Percentiles rank a stretch among this genome's conserved stretches.
phyloP scores from a whole-genome alignment of 1,139 yeast species.

The Hyphopichia wangnamkhiaoensis region DNA sequence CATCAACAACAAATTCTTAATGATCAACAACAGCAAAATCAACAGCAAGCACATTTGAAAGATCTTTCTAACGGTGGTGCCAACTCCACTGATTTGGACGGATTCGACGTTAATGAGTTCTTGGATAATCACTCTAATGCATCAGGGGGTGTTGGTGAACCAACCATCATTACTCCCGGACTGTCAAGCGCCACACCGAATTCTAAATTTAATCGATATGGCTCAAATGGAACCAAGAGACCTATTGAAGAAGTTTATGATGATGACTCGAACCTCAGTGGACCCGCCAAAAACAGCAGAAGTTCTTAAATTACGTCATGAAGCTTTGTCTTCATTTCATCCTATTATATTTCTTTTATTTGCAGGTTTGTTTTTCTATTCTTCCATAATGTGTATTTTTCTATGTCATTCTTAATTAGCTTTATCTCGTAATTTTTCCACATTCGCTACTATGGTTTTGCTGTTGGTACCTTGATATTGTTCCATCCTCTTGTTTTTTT shows the following conservation, averaged over 20 bases:
- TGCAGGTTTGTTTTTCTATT: neutral
- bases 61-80: conserved; percentile 1
- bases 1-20: conserved; percentile 27
- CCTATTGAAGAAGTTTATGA: conserved; percentile 21
- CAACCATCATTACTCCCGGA: conserved; percentile 12
- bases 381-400: too few species aligned
- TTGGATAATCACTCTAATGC: conserved; percentile 17
- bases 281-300: neutral
- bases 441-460: too few species aligned
- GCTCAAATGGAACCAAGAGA: conserved; percentile 12
- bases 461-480: too few species aligned
- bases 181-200: conserved; percentile 6
- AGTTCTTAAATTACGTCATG: too few species aligned
- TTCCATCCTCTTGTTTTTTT: too few species aligned
- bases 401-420: too few species aligned
- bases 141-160: conserved; percentile 2
- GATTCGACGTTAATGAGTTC: conserved; percentile 42
- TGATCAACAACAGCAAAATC: conserved; percentile 19
- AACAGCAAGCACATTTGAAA: conserved; percentile 9
- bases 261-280: conserved; percentile 6
- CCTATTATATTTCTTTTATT: too few species aligned
- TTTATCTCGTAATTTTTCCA: too few species aligned
- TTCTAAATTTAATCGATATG: neutral
- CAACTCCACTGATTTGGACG: conserved; percentile 24
- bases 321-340: neutral